Percentiles rank a stretch among this genome's conserved stretches.
Conservation (phyloP, 805 yeast species). For the Hanseniaspora nectarophila region DNA sequence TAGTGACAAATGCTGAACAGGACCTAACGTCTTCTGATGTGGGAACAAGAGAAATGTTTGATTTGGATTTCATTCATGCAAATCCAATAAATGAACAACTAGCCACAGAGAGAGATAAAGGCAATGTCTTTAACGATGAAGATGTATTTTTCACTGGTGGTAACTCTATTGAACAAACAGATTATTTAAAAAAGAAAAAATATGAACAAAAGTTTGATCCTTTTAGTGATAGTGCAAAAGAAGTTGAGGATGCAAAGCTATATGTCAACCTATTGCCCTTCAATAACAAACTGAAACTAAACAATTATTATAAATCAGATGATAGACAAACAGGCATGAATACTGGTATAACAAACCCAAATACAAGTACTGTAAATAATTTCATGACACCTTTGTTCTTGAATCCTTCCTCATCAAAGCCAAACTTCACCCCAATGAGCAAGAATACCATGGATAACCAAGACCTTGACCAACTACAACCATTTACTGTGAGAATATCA, state of each 20-base stretch:
- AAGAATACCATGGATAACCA: constrained; percentile 28
- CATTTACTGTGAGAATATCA: constrained; percentile 57
- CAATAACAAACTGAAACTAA: neutral
- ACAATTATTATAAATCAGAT: neutral
- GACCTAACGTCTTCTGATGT: neutral
- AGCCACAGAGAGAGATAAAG: neutral
- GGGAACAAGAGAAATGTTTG: constrained; percentile 1
- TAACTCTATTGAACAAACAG: constrained; percentile 8
- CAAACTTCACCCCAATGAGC: constrained; percentile 4
- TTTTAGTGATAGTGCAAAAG: neutral
- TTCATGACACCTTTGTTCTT: constrained; percentile 33
- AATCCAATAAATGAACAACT: constrained; percentile 5
- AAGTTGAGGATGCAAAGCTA: constrained; percentile 18
- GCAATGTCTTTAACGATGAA: neutral
- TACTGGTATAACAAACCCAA: neutral
- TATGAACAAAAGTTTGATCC: constrained; percentile 13
- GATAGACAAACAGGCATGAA: neutral
- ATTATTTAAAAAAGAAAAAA: constrained; percentile 8
- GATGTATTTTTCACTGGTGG: constrained; percentile 12
- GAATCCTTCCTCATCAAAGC: constrained; percentile 43
- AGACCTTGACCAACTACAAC: constrained; percentile 27
- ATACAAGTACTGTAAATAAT: neutral
- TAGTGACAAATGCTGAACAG: constrained; percentile 48
- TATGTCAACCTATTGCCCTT: constrained; percentile 13
- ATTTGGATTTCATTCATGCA: constrained; percentile 7